Base-by-base conservation (phyloP, 2,329 filamentous ascomycete species). In the Fusarium abutilonis region DNA sequence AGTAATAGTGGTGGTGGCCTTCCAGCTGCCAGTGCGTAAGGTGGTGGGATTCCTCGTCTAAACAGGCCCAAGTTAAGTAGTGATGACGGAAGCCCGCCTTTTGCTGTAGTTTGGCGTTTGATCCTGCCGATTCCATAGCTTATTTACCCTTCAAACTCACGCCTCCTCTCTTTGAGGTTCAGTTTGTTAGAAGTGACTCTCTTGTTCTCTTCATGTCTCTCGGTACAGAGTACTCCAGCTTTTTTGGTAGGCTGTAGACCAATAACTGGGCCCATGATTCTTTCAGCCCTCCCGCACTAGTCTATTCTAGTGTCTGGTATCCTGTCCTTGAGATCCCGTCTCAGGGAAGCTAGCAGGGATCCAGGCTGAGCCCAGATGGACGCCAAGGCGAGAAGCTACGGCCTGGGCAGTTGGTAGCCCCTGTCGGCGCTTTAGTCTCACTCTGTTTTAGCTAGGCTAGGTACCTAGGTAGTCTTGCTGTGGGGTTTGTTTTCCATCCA, bases 281-380 rank as follows among this genome's bases (percentile, higher is more conserved):
- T 56, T 73, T 77, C 75, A 77, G 75, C 75, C 75, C 73, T 76
- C 69, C 73, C 66, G 60, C 74, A 72, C 74, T 76, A 76, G 73
- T 68, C 69, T 58, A 55, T 51, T 66, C 67, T 70, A 60, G 67
- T 65, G 67, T 35, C 40, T 69, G 63, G 57, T 41, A 59, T 66
- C 44, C 48, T 52, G 63, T 62, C 64, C 66, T 67, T 62, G 64
- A 69, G 64, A 72, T 73, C 71, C 72, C 66, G 73, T 71, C 65
- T 64, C 57, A 72, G 67, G 52, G 45, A 38, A 53, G 52, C 63
- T 51, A 62, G 50, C 46, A 38, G 49, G 48, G 52, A 23, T 34
- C 31, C 31, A 29, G 53, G 21, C 15, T 57, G 54, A 49, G 35
- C 56, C 52, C 14, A 60, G 57, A 60, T 54, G 14, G 47, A 56